phyloP scores from a whole-genome alignment of 1,139 yeast species.

The Debaryomyces singareniensis region DNA sequence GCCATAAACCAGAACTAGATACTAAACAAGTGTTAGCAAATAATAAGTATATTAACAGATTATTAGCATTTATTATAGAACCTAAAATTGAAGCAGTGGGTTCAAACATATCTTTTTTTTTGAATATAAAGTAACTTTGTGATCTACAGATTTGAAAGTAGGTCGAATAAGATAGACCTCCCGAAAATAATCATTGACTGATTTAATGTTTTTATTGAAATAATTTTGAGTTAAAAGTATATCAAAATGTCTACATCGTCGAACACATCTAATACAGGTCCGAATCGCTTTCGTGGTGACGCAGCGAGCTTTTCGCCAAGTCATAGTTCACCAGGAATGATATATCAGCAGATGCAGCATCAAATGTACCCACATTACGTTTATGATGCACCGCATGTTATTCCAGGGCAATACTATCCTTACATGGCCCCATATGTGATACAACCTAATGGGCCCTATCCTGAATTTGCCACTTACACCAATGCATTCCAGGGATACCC shows the following conservation, averaged over 20 bases:
- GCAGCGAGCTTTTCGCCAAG: slow-evolving; percentile 38
- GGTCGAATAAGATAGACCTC: too few relatives aligned
- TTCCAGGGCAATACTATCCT: slow-evolving; percentile 11
- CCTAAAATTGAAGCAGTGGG: too few relatives aligned
- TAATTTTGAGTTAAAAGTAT: too few relatives aligned
- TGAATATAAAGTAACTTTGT: too few relatives aligned
- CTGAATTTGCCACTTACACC: slow-evolving; percentile 7
- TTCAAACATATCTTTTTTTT: too few relatives aligned
- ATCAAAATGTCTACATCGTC: slow-evolving; percentile 14
- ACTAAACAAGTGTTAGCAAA: too few relatives aligned
- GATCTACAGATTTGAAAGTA: too few relatives aligned
- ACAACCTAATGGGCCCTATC: slow-evolving; percentile 9
- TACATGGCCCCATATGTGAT: slow-evolving; percentile 12
- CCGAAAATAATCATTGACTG: too few relatives aligned
- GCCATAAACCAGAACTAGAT: too few relatives aligned
- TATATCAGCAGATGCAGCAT: slow-evolving; percentile 12
- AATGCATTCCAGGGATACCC: slow-evolving; percentile 6
- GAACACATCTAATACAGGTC: slow-evolving; percentile 19
- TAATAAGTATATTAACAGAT: too few relatives aligned
- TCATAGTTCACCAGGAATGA: slow-evolving; percentile 11
- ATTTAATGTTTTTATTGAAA: too few relatives aligned
- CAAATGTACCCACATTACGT: slow-evolving; percentile 17
- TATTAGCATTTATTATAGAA: too few relatives aligned
- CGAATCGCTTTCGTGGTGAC: slow-evolving; percentile 37
- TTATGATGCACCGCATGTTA: slow-evolving; percentile 11